Evolutionary conservation across 257 asterid species (phyloP).

Genomic region (Solanum bulbocastanum): DNA sequence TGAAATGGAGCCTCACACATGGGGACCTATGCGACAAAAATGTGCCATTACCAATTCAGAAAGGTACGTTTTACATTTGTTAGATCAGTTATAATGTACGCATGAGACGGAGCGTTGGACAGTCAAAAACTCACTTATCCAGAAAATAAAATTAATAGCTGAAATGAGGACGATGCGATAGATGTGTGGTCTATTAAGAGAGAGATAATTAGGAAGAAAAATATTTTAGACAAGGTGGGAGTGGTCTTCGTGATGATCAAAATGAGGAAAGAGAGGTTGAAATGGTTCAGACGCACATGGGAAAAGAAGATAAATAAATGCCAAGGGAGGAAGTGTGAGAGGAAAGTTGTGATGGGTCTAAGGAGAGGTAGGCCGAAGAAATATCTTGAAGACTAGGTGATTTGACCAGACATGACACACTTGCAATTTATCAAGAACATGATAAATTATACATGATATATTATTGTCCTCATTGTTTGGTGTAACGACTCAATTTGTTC

Average conservation of each 20-base stretch:
- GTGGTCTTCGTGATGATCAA: too few relatives aligned
- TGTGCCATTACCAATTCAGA: background rate
- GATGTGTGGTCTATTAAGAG: background rate
- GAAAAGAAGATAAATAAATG: too few relatives aligned
- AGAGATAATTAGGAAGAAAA: background rate
- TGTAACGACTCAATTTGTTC: background rate
- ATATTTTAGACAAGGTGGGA: background rate
- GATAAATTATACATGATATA: too few relatives aligned
- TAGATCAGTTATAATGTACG: too few relatives aligned
- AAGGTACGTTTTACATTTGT: background rate
- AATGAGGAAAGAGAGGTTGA: too few relatives aligned
- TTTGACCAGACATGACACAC: background rate
- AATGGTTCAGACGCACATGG: background rate
- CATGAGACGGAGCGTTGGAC: too few relatives aligned
- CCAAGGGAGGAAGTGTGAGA: background rate
- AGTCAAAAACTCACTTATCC: too few relatives aligned
- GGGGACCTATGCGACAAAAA: too few relatives aligned
- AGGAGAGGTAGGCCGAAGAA: background rate
- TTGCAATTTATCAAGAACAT: background rate
- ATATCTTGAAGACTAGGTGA: too few relatives aligned
- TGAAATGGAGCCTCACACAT: background rate
- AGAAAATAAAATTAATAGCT: too few relatives aligned
- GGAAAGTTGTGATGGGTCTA: background rate
- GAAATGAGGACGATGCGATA: background rate
- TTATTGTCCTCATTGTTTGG: background rate